A percentile compares a stretch with the other conserved stretches of the same genome.
phyloP scores from a whole-genome alignment of 805 yeast genomes.

The Zygosaccharomyces kombuchaensis region DNA sequence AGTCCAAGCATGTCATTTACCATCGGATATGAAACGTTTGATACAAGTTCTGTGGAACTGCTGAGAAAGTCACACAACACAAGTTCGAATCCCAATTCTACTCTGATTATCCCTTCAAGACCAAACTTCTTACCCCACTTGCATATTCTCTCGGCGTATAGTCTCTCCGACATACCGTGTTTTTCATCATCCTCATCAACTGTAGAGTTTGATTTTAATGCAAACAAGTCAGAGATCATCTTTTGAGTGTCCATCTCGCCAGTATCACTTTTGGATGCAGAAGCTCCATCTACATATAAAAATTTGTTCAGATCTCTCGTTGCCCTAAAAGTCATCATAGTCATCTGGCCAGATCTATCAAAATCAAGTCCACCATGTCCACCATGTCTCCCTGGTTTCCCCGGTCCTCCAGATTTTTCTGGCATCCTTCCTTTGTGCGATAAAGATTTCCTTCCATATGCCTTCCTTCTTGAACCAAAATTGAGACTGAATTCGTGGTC shows the following conservation, averaged over 20 bases:
- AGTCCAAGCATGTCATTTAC: constrained; percentile 39
- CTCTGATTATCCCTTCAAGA: constrained; percentile 53
- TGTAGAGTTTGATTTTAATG: constrained; percentile 11
- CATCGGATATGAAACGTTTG: constrained; percentile 40
- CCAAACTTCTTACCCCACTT: constrained; percentile 50
- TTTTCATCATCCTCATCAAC: constrained; percentile 23
- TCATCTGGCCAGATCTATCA: constrained; percentile 11
- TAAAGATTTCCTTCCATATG: constrained; percentile 22
- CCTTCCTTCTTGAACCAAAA: constrained; percentile 36
- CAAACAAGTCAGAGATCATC: constrained; percentile 37
- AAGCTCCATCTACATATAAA: constrained; percentile 59
- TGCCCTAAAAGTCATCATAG: constrained; percentile 45
- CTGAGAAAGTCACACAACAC: constrained; percentile 52
- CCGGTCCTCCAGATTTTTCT: constrained; percentile 12
- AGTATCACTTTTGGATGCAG: constrained; percentile 54
- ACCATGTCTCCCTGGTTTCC: background rate
- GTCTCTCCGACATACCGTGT: constrained; percentile 38
- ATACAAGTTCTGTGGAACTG: constrained; percentile 44
- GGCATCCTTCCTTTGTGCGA: constrained; percentile 12
- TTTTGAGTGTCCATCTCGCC: constrained; percentile 63
- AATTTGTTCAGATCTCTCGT: constrained; percentile 45
- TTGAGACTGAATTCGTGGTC: constrained; percentile 56
- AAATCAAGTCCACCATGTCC: constrained; percentile 4
- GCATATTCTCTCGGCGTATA: constrained; percentile 49
- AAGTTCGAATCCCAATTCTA: constrained; percentile 61